These are phyloP conservation scores for Globisporangium ultimum DNA, from an alignment of 352 stramenopile genomes.

Conservation along the genomic window DNA sequence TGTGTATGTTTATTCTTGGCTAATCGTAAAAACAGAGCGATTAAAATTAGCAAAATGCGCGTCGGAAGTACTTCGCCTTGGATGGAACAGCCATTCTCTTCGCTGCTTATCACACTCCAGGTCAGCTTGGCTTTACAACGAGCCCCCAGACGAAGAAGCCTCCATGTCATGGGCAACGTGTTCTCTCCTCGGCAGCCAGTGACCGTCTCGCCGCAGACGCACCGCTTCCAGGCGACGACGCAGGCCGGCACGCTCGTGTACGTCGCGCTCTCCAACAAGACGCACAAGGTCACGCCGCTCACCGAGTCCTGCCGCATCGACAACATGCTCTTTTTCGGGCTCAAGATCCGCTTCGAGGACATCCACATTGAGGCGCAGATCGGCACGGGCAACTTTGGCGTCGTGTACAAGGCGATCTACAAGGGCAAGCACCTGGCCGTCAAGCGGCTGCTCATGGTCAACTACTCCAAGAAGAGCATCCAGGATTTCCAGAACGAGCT, in stretches of 20 bases:
- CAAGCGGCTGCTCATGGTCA: slow-evolving; percentile 57
- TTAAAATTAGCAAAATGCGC: not conserved
- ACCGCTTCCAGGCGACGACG: slow-evolving; percentile 58
- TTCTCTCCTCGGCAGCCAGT: slow-evolving; percentile 53
- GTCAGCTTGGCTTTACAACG: no score
- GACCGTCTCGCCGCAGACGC: slow-evolving; percentile 55
- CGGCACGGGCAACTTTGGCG: slow-evolving; percentile 69
- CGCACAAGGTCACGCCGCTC: slow-evolving; percentile 41
- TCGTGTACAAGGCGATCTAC: slow-evolving; percentile 78
- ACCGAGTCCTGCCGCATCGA: slow-evolving; percentile 60
- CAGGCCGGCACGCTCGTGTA: slow-evolving; percentile 74
- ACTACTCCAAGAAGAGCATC: slow-evolving; percentile 54
- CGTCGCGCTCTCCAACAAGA: slow-evolving; percentile 67
- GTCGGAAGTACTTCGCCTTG: not conserved
- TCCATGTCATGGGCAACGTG: slow-evolving; percentile 34
- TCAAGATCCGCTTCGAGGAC: slow-evolving; percentile 62
- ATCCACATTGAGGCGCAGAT: slow-evolving; percentile 69
- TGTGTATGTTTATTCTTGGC: not conserved
- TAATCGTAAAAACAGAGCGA: not conserved
- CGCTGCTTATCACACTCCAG: no score
- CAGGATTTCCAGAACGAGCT: slow-evolving; percentile 80
- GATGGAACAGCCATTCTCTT: no score
- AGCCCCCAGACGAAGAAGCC: no score
- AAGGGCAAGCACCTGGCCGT: slow-evolving; percentile 70
- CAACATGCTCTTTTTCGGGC: slow-evolving; percentile 58